These are phyloP conservation scores for Thuidium tamariscinum DNA, from an alignment of 225 moss, liverwort and hornwort species.

Conservation along the genomic window DNA sequence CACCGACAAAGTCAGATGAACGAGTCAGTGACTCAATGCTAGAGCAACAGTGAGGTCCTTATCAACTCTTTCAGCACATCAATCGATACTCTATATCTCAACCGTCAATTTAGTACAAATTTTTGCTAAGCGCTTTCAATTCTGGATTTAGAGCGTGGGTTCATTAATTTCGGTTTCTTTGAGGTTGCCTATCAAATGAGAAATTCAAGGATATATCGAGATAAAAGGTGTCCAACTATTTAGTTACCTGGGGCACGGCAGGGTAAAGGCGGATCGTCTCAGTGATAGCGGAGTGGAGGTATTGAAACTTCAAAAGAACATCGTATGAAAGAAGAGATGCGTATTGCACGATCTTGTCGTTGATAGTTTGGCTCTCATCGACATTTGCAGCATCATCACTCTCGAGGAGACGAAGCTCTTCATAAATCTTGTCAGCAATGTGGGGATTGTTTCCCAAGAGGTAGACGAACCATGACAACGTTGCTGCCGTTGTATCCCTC, in stretches of 20 bases:
- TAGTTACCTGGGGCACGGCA: conserved; percentile 44
- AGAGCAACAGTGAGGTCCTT: too few relatives aligned
- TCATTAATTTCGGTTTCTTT: not conserved
- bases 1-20: not conserved
- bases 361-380: not conserved
- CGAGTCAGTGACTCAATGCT: too few relatives aligned
- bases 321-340: conserved; percentile 34
- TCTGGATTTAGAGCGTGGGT: not conserved
- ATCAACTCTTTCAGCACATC: not conserved
- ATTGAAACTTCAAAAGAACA: conserved; percentile 39
- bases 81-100: not conserved
- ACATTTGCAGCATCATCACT: not conserved
- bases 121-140: not conserved
- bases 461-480: conserved; percentile 52
- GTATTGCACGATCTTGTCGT: conserved; percentile 5
- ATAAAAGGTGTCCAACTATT: not conserved
- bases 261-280: conserved; percentile 59
- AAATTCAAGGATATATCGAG: not conserved
- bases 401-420: conserved; percentile 28
- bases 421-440: conserved; percentile 24
- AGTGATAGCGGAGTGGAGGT: conserved; percentile 47
- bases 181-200: not conserved
- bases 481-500: conserved; percentile 48
- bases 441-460: conserved; percentile 26
- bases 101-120: not conserved